Conservation (phyloP, 441 rosid species). For the Aquilaria agallochum region DNA sequence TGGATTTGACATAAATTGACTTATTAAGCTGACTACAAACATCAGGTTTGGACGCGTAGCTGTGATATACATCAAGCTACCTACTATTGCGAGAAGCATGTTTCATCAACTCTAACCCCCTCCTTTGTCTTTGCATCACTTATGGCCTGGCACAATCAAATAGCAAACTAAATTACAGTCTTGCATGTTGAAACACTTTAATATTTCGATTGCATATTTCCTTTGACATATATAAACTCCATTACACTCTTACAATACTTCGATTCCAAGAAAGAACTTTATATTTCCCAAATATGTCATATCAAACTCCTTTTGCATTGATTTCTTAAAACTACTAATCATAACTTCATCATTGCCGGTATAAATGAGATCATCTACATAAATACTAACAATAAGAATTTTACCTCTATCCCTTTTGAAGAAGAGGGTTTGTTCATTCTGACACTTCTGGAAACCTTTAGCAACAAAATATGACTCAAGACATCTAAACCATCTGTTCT, state of each 20-base stretch:
- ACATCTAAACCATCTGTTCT: neutral
- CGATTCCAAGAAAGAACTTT: too few species aligned
- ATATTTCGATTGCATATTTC: neutral
- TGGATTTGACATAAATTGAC: neutral
- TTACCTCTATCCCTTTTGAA: neutral
- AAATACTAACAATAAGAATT: neutral
- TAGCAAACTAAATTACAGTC: neutral
- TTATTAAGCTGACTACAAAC: too few species aligned
- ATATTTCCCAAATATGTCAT: neutral
- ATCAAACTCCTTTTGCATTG: too few species aligned
- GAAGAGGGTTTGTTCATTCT: constrained; percentile 1
- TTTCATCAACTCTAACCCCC: neutral
- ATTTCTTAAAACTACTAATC: too few species aligned
- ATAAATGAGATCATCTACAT: constrained; percentile 1
- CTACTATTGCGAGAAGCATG: too few species aligned
- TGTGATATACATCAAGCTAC: too few species aligned
- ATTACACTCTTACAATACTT: too few species aligned
- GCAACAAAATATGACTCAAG: neutral
- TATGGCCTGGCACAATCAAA: neutral
- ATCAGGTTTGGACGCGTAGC: too few species aligned
- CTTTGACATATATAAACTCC: too few species aligned
- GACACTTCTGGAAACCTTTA: neutral
- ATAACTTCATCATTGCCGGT: too few species aligned
- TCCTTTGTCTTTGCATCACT: neutral
- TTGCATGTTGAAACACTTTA: neutral